Conservation (phyloP, 768 basidiomycete genomes). For the Lyophyllum atratum region DNA sequence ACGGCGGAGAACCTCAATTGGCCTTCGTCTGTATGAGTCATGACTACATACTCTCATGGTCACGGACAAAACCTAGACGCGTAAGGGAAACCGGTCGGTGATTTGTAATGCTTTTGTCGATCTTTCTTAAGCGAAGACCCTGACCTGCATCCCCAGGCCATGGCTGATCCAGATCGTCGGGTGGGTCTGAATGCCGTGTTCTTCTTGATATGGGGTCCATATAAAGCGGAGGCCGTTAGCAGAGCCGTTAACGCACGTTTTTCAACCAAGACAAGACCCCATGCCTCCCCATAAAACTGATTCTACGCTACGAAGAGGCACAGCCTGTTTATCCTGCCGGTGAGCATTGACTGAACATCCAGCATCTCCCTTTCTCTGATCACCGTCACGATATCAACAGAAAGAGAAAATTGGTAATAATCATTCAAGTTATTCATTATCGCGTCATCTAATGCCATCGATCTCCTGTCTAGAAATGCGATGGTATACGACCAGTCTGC, state of each 20-base stretch:
- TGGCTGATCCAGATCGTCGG: constrained; percentile 1
- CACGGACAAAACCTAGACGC: background rate
- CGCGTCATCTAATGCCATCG: background rate
- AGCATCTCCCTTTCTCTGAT: background rate
- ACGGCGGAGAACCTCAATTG: background rate
- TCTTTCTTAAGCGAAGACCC: background rate
- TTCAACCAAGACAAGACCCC: background rate
- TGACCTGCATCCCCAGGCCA: background rate
- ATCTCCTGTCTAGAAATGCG: constrained; percentile 55
- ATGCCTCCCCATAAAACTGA: constrained; percentile 24
- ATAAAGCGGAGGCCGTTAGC: constrained; percentile 5
- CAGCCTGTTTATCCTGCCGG: constrained; percentile 48
- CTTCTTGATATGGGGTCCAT: background rate
- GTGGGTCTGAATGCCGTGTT: constrained; percentile 5
- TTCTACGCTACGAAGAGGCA: constrained; percentile 36
- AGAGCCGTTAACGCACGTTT: background rate
- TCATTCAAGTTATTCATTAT: background rate
- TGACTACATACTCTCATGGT: too few species aligned
- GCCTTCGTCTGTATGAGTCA: too few species aligned
- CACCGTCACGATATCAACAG: constrained; percentile 22
- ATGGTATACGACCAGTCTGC: constrained; percentile 58
- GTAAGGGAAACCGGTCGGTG: constrained; percentile 11
- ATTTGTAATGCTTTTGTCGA: constrained; percentile 8
- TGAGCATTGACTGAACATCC: constrained; percentile 22
- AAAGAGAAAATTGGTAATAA: constrained; percentile 45